Base-by-base conservation (phyloP, 2,329 filamentous ascomycete species). In the Fusarium sororula region DNA sequence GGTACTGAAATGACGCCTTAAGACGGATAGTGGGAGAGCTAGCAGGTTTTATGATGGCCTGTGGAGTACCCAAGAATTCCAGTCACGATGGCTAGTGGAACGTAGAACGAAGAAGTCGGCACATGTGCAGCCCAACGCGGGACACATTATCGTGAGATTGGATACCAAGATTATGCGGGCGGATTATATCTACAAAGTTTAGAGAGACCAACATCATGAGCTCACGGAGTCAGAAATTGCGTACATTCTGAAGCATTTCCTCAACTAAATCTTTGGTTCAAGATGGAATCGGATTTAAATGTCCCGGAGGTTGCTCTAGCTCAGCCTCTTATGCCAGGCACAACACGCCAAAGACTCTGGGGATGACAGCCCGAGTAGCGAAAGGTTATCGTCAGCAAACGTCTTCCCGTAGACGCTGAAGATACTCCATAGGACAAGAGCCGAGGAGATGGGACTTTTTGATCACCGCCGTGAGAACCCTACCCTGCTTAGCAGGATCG, bases 331-430 rank as follows among this genome's bases (percentile, higher is more conserved):
- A 64, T 70, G 59, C 38, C 53, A 70, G 66, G 67, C 51, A 70
- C 66, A 26, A 38, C 37, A 35, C 24, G 26, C 35, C 32, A 12
- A 28, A 45, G 51, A 42, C 38, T 42, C 41, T 65, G 51, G 59
- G 45, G 58, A 22, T 28, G 48, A 47, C 15, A 65, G 37, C 32
- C 26, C 42, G 48, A 68, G 50, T 26, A 26, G 30, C 26, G 39
- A 59, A 70, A 70, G 66, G 61, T 50, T 44, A 50, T 66, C 32
- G 53, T 47, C 67, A 65, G 44, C 12, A 54, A 70, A 66, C 47
- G 59, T 65, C 60, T 24, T 48, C 39, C 47, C 22, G 41, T 50
- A 26, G 22, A 37, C 14, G 30, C 22, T 44, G 37, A n/a, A 56
- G 53, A 56, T n/a, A 24, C 26, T 30, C 28, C 24, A 56, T 42